These are phyloP conservation scores for Leccinum imitatum DNA, from an alignment of 768 basidiomycete species.

Conservation along the genomic window DNA sequence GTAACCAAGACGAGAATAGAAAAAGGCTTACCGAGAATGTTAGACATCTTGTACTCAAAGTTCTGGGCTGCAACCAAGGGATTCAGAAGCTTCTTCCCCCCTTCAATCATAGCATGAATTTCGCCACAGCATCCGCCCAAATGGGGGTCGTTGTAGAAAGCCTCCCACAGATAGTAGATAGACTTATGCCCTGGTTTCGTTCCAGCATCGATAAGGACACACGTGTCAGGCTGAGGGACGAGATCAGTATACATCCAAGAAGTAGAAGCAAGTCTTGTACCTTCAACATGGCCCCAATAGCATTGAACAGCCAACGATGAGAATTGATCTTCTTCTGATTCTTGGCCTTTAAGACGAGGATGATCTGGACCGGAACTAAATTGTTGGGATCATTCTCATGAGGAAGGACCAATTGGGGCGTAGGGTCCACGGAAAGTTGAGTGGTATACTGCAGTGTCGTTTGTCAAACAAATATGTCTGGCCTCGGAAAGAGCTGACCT, in stretches of 20 bases:
- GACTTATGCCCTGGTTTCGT: constrained; percentile 97
- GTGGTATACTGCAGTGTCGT: constrained; percentile 77
- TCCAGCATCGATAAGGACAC: constrained; percentile 91
- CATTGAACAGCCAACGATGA: constrained; percentile 96
- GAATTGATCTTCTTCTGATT: constrained; percentile 97
- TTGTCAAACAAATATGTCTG: constrained; percentile 6
- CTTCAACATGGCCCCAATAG: constrained; percentile 78
- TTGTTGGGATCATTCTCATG: constrained; percentile 90
- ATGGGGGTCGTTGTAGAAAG: constrained; percentile 77
- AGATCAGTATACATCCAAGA: not conserved
- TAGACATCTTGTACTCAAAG: constrained; percentile 98
- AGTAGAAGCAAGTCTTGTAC: constrained; percentile 37
- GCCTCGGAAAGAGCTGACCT: constrained; percentile 47
- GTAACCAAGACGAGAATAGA: not conserved
- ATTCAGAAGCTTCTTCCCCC: constrained; percentile 87
- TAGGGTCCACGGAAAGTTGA: constrained; percentile 88
- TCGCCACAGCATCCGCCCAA: constrained; percentile 91
- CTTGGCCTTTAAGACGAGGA: constrained; percentile 88
- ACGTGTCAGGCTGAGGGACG: constrained; percentile 73
- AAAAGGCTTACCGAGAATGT: constrained; percentile 71
- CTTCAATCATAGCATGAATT: constrained; percentile 96
- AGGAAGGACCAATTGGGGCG: constrained; percentile 88
- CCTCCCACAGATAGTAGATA: constrained; percentile 94
- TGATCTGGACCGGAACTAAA: constrained; percentile 89
- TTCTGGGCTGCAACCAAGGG: constrained; percentile 94